Base-by-base conservation (phyloP, 768 basidiomycete genomes). In the Pilatotrama ljubarskyi region DNA sequence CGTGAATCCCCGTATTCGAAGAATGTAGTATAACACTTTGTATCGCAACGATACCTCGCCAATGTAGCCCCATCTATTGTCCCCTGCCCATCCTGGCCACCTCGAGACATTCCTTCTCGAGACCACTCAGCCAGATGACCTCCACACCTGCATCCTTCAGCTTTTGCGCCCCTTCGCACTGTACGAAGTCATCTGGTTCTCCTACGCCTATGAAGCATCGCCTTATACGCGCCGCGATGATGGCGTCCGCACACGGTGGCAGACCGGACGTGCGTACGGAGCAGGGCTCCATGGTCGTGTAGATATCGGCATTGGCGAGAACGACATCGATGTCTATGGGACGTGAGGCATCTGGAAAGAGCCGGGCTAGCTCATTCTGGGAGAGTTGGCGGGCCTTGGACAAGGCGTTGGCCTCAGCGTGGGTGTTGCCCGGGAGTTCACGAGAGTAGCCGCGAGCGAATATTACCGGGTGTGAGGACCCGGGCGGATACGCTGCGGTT, bases 251-350 rank as follows among this genome's bases (percentile, higher is more conserved):
- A 70, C 97, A 98, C 1, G 95, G 87, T 0, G 86, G 74, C 43
- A 95, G 80, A 3, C 96, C 95, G 0, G 92, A 95, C 9, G 92
- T 89, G 59, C 97, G 80, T 35, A 91, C 73, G 5, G 94, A 96
- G 71, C 97, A 99, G 10, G 96, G 97, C 70, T 99, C 97, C 79
- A 99, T 83, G 0, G 97, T 98, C 0, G 95, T 96, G 70, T 97
- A 98, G 42, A 91, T 87, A 71, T 93, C 90, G 22, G 86, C 79
- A 22, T 79, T 78, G 18, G 75, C 61, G 41, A 90, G 73, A 25
- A 95, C 68, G 14, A 84, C 76, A 54, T 82, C 56, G 44, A 83
- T 59, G 40, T 72, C 67, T 6, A 65, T 61, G 10, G 70, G 59
- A 4, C 67, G 64, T 1, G 82, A 76, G 42, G 85, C 78, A 36